Evolutionary conservation across 73 alveolate species (phyloP).

Genomic region (Blepharisma stoltei): DNA sequence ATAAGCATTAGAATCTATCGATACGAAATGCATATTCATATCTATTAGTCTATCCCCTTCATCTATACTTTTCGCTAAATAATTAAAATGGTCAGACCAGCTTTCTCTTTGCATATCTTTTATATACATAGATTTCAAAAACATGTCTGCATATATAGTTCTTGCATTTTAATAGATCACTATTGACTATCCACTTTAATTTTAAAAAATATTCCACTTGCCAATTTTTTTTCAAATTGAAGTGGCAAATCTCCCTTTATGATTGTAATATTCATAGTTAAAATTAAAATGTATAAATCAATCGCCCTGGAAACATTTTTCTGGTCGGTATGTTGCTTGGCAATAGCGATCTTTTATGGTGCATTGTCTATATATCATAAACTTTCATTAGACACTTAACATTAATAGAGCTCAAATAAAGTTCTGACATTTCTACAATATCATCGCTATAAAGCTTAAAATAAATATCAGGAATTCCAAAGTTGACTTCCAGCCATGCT

Average conservation of each 20-base stretch:
- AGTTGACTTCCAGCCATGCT: background rate
- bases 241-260: too few relatives aligned
- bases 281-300: too few relatives aligned
- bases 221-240: too few relatives aligned
- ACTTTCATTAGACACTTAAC: background rate
- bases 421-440: background rate
- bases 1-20: background rate
- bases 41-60: background rate
- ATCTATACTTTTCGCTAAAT: background rate
- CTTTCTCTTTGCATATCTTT: conserved; percentile 1
- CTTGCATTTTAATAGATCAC: too few relatives aligned
- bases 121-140: background rate
- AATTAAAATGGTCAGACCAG: conserved; percentile 18
- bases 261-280: too few relatives aligned
- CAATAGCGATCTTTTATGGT: too few relatives aligned
- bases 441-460: background rate
- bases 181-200: too few relatives aligned
- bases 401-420: background rate
- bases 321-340: too few relatives aligned
- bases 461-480: background rate
- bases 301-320: too few relatives aligned
- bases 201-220: too few relatives aligned
- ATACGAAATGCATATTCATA: background rate
- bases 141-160: background rate
- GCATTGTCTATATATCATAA: too few relatives aligned